phyloP scores from a whole-genome alignment of 768 basidiomycete species.

The Paxillus ammoniavirescens region DNA sequence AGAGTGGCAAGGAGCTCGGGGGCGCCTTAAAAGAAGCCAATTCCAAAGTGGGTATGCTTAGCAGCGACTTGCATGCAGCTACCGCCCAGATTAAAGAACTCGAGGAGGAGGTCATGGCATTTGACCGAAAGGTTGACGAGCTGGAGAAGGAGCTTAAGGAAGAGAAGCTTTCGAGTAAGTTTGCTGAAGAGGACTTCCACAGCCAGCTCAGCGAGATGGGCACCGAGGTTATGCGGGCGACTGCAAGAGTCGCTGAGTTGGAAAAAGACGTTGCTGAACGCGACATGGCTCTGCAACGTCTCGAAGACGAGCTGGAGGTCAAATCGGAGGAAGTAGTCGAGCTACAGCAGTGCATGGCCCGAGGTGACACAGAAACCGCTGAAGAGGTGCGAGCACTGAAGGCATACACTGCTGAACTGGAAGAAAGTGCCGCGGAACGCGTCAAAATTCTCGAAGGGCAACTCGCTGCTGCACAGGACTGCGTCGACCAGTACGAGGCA shows the following conservation, averaged over 20 bases:
- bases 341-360: constrained; percentile 25
- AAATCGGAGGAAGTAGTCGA: constrained; percentile 24
- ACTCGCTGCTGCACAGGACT: constrained; percentile 45
- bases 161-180: constrained; percentile 43
- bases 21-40: constrained; percentile 67
- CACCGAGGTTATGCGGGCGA: constrained; percentile 28
- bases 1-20: constrained; percentile 66
- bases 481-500: constrained; percentile 40
- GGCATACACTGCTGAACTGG: constrained; percentile 55
- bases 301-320: constrained; percentile 47
- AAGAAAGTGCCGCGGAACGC: constrained; percentile 52
- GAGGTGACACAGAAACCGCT: constrained; percentile 21
- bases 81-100: constrained; percentile 58
- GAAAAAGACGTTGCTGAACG: constrained; percentile 46
- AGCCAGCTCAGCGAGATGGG: constrained; percentile 31
- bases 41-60: constrained; percentile 51
- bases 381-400: constrained; percentile 42
- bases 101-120: constrained; percentile 56
- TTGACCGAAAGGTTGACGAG: constrained; percentile 51
- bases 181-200: constrained; percentile 40
- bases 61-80: constrained; percentile 58
- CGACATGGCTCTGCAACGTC: constrained; percentile 24
- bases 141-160: constrained; percentile 58
- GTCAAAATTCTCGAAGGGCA: constrained; percentile 58
- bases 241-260: constrained; percentile 38